Percentiles rank a stretch among this genome's conserved stretches.
Conservation (phyloP, 2,329 filamentous ascomycete genomes). For the Xylariaceae sp. region DNA sequence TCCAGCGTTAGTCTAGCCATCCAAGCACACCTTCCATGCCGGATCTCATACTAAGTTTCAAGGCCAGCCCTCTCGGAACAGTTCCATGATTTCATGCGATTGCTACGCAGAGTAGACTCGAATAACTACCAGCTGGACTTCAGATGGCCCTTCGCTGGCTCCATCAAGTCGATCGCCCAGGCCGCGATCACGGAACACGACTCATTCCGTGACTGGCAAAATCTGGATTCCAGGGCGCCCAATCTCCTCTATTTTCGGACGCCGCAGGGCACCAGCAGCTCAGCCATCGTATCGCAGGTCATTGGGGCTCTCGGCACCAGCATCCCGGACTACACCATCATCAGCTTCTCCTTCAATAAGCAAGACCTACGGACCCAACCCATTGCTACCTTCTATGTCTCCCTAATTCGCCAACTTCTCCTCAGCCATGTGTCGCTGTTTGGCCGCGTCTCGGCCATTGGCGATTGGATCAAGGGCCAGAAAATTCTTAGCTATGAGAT, state of each 20-base stretch:
- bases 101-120: not conserved
- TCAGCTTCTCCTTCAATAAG: not conserved
- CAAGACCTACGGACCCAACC: not conserved
- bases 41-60: not conserved
- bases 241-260: not conserved
- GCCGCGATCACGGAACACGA: no score
- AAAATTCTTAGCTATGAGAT: not conserved
- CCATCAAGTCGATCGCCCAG: not conserved
- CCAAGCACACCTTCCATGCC: not conserved
- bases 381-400: not conserved
- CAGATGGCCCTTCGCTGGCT: not conserved
- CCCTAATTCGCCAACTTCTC: not conserved
- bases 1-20: not conserved
- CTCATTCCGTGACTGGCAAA: not conserved
- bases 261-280: not conserved
- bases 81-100: not conserved
- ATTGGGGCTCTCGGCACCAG: not conserved
- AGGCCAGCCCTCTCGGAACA: not conserved
- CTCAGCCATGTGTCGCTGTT: not conserved
- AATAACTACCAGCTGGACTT: not conserved
- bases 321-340: not conserved
- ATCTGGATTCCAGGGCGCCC: not conserved
- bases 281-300: not conserved
- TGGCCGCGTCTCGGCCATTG: not conserved
- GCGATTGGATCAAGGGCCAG: not conserved